Conservation (phyloP, 2,329 filamentous ascomycete species). For the Ascomycota sp. region DNA sequence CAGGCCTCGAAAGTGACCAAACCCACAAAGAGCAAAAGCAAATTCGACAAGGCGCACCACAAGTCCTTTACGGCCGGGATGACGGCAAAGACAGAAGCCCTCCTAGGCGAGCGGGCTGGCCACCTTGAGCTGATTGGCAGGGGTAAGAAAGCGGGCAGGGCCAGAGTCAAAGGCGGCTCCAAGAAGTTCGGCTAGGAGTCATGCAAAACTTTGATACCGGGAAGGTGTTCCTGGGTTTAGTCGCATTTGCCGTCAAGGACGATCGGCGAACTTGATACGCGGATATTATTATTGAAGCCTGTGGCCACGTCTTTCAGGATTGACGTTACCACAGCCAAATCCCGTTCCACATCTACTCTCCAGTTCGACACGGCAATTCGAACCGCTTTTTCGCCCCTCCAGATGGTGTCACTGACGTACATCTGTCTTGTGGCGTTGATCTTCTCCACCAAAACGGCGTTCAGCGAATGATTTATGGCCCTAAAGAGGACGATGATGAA, state of each 20-base stretch:
- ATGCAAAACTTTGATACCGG: too few relatives aligned
- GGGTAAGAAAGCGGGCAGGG: constrained; percentile 23
- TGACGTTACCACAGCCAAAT: constrained; percentile 39
- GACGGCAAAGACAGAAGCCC: constrained; percentile 29
- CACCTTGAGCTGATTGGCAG: constrained; percentile 37
- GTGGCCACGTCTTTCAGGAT: constrained; percentile 32
- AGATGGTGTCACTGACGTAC: constrained; percentile 64
- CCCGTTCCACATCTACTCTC: constrained; percentile 46
- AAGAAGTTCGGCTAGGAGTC: constrained; percentile 25
- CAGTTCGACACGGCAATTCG: constrained; percentile 77
- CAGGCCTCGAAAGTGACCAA: constrained; percentile 25
- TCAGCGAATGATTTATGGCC: constrained; percentile 39
- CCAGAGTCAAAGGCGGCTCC: constrained; percentile 23
- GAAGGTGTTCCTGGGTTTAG: too few relatives aligned
- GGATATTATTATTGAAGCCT: constrained; percentile 1
- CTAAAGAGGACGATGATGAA: constrained; percentile 53
- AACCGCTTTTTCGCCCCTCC: constrained; percentile 50
- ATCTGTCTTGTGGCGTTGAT: constrained; percentile 57
- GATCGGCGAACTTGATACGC: too few relatives aligned
- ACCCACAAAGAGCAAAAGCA: constrained; percentile 21
- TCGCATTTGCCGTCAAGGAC: too few relatives aligned
- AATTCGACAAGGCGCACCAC: constrained; percentile 28
- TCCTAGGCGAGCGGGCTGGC: constrained; percentile 35
- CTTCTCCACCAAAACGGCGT: constrained; percentile 39
- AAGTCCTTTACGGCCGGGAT: constrained; percentile 33